Evolutionary conservation across 441 rosid species (phyloP).

Genomic region (Gossypium trilobum): DNA sequence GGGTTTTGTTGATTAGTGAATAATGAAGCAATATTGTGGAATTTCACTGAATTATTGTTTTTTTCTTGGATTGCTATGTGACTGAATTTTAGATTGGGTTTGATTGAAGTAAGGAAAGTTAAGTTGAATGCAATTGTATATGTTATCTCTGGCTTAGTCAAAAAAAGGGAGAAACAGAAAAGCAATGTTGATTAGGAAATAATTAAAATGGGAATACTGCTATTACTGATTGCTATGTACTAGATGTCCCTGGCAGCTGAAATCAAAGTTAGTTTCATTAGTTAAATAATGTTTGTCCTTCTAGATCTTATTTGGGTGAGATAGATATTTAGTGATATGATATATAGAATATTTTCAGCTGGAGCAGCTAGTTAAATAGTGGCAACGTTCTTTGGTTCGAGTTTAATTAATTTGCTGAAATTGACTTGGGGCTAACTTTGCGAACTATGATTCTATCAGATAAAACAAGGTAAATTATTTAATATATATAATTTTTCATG

Average conservation of each 20-base stretch:
- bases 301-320: not conserved
- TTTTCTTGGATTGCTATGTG: not conserved
- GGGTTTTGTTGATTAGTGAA: conserved; percentile 15
- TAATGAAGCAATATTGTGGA: not conserved
- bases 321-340: not conserved
- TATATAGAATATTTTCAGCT: not conserved
- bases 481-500: not conserved
- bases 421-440: not conserved
- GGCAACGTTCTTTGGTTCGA: not conserved
- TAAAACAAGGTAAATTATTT: not conserved
- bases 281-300: conserved; percentile 2
- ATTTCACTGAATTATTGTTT: not conserved
- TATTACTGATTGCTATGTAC: not conserved
- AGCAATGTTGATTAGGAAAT: conserved; percentile 5
- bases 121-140: conserved; percentile 7
- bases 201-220: not conserved
- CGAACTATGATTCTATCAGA: not conserved
- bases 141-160: not conserved
- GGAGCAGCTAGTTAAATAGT: not conserved
- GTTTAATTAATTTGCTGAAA: not conserved
- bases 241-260: not conserved
- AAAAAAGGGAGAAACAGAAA: not conserved
- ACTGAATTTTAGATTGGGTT: not conserved
- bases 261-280: not conserved
- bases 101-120: conserved; percentile 15